Evolutionary conservation across 352 stramenopile species (phyloP), one percentile per base, ranked within the genome.

Genomic region (Phytophthora cryptogea): DNA sequence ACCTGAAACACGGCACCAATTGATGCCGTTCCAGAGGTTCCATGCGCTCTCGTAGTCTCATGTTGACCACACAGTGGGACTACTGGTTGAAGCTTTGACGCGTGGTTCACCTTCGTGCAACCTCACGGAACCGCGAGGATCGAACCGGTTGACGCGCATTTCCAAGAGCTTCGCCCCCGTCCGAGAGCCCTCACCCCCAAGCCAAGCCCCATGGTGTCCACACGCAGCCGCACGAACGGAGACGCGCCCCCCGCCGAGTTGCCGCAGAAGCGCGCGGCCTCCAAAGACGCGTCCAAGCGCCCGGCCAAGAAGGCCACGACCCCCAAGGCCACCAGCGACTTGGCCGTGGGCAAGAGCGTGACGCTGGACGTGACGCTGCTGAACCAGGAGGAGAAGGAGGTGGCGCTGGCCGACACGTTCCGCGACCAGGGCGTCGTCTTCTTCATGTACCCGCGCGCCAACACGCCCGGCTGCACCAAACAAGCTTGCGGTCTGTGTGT

Each of bases 391-490:
- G 78, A 68, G 27, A 66, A 78, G 41, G 57, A 79, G 8, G 73
- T 96, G 33, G 57, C 37, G 23, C 74, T 94, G 32, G 54, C 62
- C n/a, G 78, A 91, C 55, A 74, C 87, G 32, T 91, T 83, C 66
- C 88, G 89, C 57, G 80, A 89, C 23, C 68, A 82, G 10, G 86
- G 86, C 40, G 84, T 92, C 32, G 81, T 96, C 42, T 89, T 96
- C 72, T 96, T 96, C 70, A 94, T 96, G 85, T 96, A 92, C 53
- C 87, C 87, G 7, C 72, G 66, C n/a, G 87, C 87, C 28, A 94
- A 94, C 63, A 96, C 87, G 10, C 85, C 85, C 1, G 87, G 87
- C 8, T 96, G 87, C 69, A 96, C 85, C 55, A 96, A 93, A 61
- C 87, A 96, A 57, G 87, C 87, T 10, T 96, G 87, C 44, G 85